Conservation (phyloP, 768 basidiomycete genomes). For the Kwoniella sp. region DNA sequence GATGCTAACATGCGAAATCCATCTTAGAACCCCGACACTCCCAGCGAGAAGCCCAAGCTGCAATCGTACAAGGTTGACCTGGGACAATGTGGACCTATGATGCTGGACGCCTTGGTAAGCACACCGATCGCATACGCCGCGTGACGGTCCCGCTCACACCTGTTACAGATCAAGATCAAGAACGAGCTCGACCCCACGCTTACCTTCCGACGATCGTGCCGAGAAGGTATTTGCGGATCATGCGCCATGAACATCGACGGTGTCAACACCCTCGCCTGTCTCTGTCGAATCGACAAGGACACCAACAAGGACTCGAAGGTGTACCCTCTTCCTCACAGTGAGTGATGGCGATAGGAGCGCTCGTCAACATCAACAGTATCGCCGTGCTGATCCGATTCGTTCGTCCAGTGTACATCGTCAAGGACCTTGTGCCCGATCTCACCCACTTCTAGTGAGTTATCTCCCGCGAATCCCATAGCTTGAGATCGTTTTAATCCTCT, state of each 20-base stretch:
- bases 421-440: conserved; percentile 80
- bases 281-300: conserved; percentile 87
- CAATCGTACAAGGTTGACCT: conserved; percentile 90
- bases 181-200: conserved; percentile 95
- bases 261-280: conserved; percentile 88
- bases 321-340: conserved; percentile 96
- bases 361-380: background rate
- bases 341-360: conserved; percentile 48
- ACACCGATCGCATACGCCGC: no score
- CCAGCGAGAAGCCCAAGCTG: conserved; percentile 79
- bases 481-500: conserved; percentile 55
- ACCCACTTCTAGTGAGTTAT: conserved; percentile 47
- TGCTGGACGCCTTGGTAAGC: conserved; percentile 51
- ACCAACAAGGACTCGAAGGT: conserved; percentile 73
- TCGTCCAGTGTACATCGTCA: conserved; percentile 86
- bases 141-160: conserved; percentile 47
- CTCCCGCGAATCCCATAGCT: background rate
- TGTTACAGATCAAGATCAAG: conserved; percentile 91
- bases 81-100: conserved; percentile 94
- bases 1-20: no score
- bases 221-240: conserved; percentile 80
- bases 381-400: conserved; percentile 1
- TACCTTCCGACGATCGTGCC: conserved; percentile 68
- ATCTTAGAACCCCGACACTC: conserved; percentile 89
- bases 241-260: conserved; percentile 99